Base-by-base conservation (phyloP, 257 asterid genomes). In the Nicotiana attenuata region DNA sequence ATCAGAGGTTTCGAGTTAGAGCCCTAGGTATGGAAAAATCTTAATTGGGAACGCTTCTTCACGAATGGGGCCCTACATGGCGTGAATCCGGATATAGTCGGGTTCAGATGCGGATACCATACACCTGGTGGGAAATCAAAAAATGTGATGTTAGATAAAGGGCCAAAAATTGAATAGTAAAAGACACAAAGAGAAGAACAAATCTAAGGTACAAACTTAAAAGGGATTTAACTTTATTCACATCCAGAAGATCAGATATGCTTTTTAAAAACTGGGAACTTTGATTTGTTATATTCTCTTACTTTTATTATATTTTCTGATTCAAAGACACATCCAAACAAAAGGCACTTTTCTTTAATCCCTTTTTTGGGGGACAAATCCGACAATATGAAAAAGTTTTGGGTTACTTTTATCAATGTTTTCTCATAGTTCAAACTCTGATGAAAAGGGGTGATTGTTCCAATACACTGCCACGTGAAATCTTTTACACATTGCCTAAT, bases 151-250 rank as follows among this genome's bases (percentile, higher is more conserved):
- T 77, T 88, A 84, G 52, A 71, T 86, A 90, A 87, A 82, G 81
- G 65, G 86, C 64, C 47, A n/a, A 84, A 53, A 78, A 89, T 71
- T 26, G 82, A 80, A 83, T 83, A 80, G 83, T 89, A 87, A 80
- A 90, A 89, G 91, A 89, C 97, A 90, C 78, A 82, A 81, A 83
- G 83, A 88, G 87, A 65, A 57, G 79, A 90, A 88, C 94, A 93
- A 91, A 88, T 91, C 87, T 76, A 91, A 88, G 90, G 94, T 83
- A 89, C 91, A 89, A 91, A 87, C 75, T 85, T 83, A 60, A 33
- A 89, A 67, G 82, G 81, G 7, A 3, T 85, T 78, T 82, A 81
- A 83, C 87, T 84, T 89, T 89, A 81, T 76, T 81, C 87, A 82
- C 81, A 83, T 77, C 84, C 91, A 88, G 85, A 85, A 76, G 85